phyloP scores from a whole-genome alignment of 108 stramenopile species.

The Discostella pseudostelligera region DNA sequence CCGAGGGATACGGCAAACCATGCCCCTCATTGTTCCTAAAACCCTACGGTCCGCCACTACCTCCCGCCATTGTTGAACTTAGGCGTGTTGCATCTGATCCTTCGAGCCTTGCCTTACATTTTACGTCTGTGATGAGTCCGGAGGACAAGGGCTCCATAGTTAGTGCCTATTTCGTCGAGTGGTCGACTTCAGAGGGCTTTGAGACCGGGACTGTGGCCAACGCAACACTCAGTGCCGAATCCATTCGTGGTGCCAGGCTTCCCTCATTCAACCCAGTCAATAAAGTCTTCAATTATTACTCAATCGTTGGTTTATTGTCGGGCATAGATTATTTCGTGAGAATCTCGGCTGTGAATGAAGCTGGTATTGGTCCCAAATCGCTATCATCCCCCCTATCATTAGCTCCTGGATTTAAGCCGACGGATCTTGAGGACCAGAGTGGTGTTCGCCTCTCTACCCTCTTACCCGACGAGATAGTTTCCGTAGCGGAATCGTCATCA shows the following conservation, averaged over 20 bases:
- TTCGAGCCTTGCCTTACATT: constrained; percentile 47
- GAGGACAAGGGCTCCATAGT: constrained; percentile 54
- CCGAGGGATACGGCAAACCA: constrained; percentile 46
- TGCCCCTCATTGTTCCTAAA: constrained; percentile 48
- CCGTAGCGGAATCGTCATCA: constrained; percentile 61
- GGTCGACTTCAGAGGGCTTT: constrained; percentile 49
- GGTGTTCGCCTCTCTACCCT: constrained; percentile 50
- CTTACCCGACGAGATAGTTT: constrained; percentile 41
- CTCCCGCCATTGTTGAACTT: constrained; percentile 49
- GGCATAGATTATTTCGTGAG: constrained; percentile 29
- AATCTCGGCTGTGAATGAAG: constrained; percentile 34
- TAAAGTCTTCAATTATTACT: constrained; percentile 17
- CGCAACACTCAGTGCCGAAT: constrained; percentile 39
- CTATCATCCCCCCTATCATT: constrained; percentile 32
- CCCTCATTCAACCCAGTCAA: constrained; percentile 21
- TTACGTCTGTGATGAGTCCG: constrained; percentile 42
- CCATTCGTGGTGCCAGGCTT: constrained; percentile 16
- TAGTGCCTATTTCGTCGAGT: constrained; percentile 68
- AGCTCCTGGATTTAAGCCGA: constrained; percentile 52
- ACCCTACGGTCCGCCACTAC: constrained; percentile 51
- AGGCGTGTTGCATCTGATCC: constrained; percentile 43
- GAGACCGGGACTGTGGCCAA: constrained; percentile 32
- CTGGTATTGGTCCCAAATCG: constrained; percentile 38
- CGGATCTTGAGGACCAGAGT: constrained; percentile 33
- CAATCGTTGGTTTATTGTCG: constrained; percentile 21